Evolutionary conservation across 805 yeast species (phyloP), one percentile per base, ranked within the genome.

Genomic region (Ogataea philodendri): DNA sequence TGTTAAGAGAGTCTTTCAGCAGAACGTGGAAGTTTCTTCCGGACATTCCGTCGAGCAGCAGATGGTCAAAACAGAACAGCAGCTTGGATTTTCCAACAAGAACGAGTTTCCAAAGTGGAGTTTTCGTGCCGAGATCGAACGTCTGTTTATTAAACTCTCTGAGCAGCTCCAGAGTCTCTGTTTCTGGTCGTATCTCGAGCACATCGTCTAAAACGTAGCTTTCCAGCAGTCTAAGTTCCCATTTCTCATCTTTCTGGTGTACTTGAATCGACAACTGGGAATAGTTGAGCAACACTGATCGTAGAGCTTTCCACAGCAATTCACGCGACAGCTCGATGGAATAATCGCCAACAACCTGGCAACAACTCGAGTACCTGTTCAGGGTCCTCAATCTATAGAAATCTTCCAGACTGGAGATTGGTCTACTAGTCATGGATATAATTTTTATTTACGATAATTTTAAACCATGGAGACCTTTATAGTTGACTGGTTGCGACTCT

Each of bases 381-480:
- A 9, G 10, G 10, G 32, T 37, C 15, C 51, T 32, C 9, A 18
- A 9, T 5, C 19, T 9, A 13, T 39, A 51, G 27, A 17, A 36
- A 3, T 42, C 33, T 16, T 49, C 54, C 5, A 44, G 3, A 8
- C 7, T 27, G 1, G 42, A 14, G 7, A 40, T 6, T 3, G 34
- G 25, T 25, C 51, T 29, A n/a, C n/a, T n/a, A 18, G 37, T 25
- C 27, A 28, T 28, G n/a, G n/a, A 15, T 5, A 13, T 15, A 17
- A 19, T 22, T n/a, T 14, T 9, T 19, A 18, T 16, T 20, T 37
- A 52, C 26, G 61, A 57, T 43, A 48, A 28, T 19, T 39, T 41
- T 15, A 69, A 51, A 1, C 85, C 85, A 48, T 79, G 85, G 30
- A 66, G 62, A 2, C 84, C 84, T 37, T 62, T 67, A 52, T 78